These are phyloP conservation scores for Solanum raphanifolium DNA, from an alignment of 257 asterid genomes.

Conservation along the genomic window DNA sequence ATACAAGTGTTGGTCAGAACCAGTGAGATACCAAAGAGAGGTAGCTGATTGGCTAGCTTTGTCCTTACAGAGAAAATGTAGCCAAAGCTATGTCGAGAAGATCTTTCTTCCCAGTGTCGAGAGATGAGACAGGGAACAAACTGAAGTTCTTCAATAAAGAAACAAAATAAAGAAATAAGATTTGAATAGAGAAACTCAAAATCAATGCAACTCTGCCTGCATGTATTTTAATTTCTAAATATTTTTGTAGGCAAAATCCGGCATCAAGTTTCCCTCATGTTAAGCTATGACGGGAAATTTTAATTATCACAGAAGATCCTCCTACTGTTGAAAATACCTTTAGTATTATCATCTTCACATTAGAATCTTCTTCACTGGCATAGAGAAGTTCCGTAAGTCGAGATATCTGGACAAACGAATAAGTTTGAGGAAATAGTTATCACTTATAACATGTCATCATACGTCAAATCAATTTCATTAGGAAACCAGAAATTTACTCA, in stretches of 20 bases:
- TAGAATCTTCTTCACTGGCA: slow-evolving; percentile 38
- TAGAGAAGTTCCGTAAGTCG: slow-evolving; percentile 53
- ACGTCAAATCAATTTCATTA: background rate
- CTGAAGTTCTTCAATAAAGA: background rate
- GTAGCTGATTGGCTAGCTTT: background rate
- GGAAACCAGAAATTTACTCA: no score
- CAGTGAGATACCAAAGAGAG: background rate
- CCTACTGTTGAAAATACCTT: slow-evolving; percentile 37
- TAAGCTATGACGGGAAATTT: no score
- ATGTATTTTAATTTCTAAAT: background rate
- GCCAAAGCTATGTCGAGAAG: background rate
- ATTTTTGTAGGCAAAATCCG: background rate
- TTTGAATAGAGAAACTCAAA: background rate
- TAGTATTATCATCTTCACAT: slow-evolving; percentile 55
- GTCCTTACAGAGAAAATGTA: background rate
- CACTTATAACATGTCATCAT: background rate
- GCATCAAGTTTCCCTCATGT: background rate
- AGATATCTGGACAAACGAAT: slow-evolving; percentile 33
- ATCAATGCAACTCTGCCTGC: background rate
- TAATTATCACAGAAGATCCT: background rate
- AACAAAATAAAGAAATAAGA: background rate
- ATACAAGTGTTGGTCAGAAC: background rate
- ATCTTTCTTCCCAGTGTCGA: background rate
- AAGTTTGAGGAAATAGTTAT: background rate
- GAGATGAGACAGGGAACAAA: background rate